Evolutionary conservation across 1,139 yeast genomes (phyloP).

Genomic region (Yamadazyma oceani): DNA sequence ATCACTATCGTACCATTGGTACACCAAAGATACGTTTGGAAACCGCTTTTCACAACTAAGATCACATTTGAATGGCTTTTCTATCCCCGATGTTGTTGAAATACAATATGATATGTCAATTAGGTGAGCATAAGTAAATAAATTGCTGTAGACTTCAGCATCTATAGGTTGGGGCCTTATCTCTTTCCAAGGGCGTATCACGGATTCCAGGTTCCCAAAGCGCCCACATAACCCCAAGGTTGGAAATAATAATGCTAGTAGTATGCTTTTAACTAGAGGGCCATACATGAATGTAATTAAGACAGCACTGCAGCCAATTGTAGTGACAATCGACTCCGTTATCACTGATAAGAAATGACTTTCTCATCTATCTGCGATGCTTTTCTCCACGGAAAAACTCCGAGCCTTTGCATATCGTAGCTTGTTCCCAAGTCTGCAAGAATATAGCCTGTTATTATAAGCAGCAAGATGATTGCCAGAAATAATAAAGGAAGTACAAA

Average conservation of each 20-base stretch:
- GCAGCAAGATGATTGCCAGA: neutral
- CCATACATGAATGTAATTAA: too few relatives aligned
- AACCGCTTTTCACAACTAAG: slow-evolving; percentile 39
- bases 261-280: too few relatives aligned
- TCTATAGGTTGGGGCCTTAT: slow-evolving; percentile 15
- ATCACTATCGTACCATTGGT: slow-evolving; percentile 49
- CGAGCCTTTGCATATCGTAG: neutral
- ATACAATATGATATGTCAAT: slow-evolving; percentile 53
- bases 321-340: neutral
- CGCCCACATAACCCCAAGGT: too few relatives aligned
- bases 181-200: too few relatives aligned
- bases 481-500: neutral
- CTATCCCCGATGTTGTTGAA: slow-evolving; percentile 32
- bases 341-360: neutral
- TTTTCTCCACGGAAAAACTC: slow-evolving; percentile 1
- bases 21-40: slow-evolving; percentile 41
- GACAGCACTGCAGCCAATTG: too few relatives aligned
- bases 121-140: slow-evolving; percentile 46
- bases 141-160: slow-evolving; percentile 24
- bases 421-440: neutral
- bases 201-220: neutral
- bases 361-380: too few relatives aligned
- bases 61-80: slow-evolving; percentile 47
- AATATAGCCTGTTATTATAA: neutral
- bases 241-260: too few relatives aligned